Evolutionary conservation across 495 filamentous ascomycete genomes (phyloP), one percentile per base, ranked within the genome.

Genomic region (Amphirosellinia nigrospora): DNA sequence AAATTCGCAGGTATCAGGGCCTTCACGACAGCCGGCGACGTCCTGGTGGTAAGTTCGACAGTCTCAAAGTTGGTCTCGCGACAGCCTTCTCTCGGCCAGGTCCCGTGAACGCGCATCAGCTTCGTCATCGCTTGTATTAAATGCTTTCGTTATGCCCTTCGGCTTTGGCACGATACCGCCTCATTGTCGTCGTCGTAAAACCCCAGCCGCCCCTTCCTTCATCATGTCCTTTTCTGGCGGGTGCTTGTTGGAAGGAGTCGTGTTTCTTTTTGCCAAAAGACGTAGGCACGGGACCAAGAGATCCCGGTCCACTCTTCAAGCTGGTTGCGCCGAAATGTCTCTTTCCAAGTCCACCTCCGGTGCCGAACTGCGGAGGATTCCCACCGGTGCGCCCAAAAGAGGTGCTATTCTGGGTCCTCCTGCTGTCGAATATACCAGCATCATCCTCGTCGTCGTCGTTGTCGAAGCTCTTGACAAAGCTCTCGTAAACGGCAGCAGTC

Each of bases 391-490:
- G 80, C 46, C 78, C 80, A 43, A 77, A 78, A 15, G 75, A 59
- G 5, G 78, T 70, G 43, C 82, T 79, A 10, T 72, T 73, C 11
- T 84, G 84, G 19, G 2, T 45, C 21, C 48, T 64, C 36, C n/a
- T 30, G 32, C 79, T 76, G 30, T 74, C 80, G 56, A 81, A 82
- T 46, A 77, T 32, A 32, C 69, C 53, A 19, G n/a, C 50, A 71
- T 67, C 69, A 23, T 80, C 77, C 15, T 83, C 82, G 21, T 68
- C 66, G 6, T 86, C 84, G 45, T 93, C 93, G 75, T 92, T 89
- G 46, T 93, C 93, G 72, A 97, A 97, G 30, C 90, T 93, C 75
- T 96, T 95, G 69, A 96, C 89, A 77, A 97, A 97, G 71, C 95
- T 93, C 69, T 96, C 89, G 77, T 93, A 93, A 16, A 93, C 95